Conservation (phyloP, 192 early-diverging fungal species). For the Oehlia diaphana region DNA sequence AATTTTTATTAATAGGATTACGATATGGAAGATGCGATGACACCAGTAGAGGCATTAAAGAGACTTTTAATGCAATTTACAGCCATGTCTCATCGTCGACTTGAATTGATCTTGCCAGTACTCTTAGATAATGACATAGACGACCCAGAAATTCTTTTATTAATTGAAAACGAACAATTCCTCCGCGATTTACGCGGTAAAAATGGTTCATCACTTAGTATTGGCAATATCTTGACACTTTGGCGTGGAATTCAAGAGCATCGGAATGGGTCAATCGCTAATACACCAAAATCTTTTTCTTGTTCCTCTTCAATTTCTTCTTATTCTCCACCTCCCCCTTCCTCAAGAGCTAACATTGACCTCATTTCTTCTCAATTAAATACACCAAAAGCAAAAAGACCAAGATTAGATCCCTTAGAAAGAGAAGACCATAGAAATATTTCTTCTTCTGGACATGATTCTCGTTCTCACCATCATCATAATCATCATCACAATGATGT, state of each 20-base stretch:
- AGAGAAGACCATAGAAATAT: slow-evolving; percentile 1
- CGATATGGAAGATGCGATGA: slow-evolving; percentile 16
- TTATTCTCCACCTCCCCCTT: slow-evolving; percentile 22
- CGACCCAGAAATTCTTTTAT: slow-evolving; percentile 29
- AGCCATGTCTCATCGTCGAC: slow-evolving; percentile 21
- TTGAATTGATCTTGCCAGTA: slow-evolving; percentile 23
- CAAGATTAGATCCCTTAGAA: neutral
- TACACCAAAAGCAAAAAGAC: slow-evolving; percentile 13
- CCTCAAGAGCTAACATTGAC: neutral
- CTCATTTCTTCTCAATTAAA: neutral
- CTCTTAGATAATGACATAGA: slow-evolving; percentile 33
- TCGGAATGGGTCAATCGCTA: slow-evolving; percentile 5
- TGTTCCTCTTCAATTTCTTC: slow-evolving; percentile 21
- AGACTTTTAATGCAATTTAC: slow-evolving; percentile 28
- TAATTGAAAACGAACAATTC: slow-evolving; percentile 31
- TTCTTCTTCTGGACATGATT: neutral
- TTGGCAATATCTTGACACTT: slow-evolving; percentile 23
- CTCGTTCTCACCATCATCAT: neutral
- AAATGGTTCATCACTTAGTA: slow-evolving; percentile 27
- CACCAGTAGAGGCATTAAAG: slow-evolving; percentile 24
- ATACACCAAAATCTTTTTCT: slow-evolving; percentile 31
- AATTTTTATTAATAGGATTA: slow-evolving; percentile 22
- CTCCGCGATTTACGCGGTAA: slow-evolving; percentile 27
- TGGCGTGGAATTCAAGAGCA: slow-evolving; percentile 33
- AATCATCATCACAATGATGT: neutral